Percentiles rank a stretch among this genome's conserved stretches.
Conservation (phyloP, 2,329 filamentous ascomycete species). For the Alternaria sp. region DNA sequence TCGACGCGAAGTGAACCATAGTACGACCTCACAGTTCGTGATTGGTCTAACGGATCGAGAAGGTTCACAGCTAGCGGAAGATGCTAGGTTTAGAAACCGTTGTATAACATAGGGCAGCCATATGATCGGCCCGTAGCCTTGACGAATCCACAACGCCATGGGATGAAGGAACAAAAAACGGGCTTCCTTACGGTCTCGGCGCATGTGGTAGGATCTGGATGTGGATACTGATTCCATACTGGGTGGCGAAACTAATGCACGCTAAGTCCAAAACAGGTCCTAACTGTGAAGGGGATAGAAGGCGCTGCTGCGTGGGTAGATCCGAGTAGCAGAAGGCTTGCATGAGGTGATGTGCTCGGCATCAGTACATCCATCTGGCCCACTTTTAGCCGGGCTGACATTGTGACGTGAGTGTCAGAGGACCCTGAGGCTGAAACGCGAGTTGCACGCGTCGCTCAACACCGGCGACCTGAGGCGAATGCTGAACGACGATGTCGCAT, state of each 20-base stretch:
- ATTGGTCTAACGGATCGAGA: constrained; percentile 4
- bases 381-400: constrained; percentile 22
- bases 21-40: neutral
- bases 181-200: constrained; percentile 10
- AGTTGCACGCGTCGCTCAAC: constrained; percentile 9
- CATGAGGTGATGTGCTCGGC: constrained; percentile 24
- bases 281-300: constrained; percentile 7
- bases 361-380: constrained; percentile 8
- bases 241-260: constrained; percentile 14
- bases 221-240: constrained; percentile 5
- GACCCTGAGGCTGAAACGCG: constrained; percentile 35
- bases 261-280: constrained; percentile 10
- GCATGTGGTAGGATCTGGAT: constrained; percentile 12
- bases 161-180: constrained; percentile 6
- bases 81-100: constrained; percentile 20
- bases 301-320: constrained; percentile 5
- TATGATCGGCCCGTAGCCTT: constrained; percentile 12
- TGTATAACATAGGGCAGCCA: constrained; percentile 13
- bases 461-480: constrained; percentile 12
- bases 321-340: constrained; percentile 11
- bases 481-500: constrained; percentile 6
- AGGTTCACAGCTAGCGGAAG: constrained; percentile 1
- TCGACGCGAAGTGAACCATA: constrained; percentile 14
- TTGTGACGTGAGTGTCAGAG: constrained; percentile 32
- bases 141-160: constrained; percentile 8